A percentile compares a stretch with the other conserved stretches of the same genome.
These are phyloP conservation scores for Senna siamea DNA, from an alignment of 306 rosid species.

Conservation along the genomic window DNA sequence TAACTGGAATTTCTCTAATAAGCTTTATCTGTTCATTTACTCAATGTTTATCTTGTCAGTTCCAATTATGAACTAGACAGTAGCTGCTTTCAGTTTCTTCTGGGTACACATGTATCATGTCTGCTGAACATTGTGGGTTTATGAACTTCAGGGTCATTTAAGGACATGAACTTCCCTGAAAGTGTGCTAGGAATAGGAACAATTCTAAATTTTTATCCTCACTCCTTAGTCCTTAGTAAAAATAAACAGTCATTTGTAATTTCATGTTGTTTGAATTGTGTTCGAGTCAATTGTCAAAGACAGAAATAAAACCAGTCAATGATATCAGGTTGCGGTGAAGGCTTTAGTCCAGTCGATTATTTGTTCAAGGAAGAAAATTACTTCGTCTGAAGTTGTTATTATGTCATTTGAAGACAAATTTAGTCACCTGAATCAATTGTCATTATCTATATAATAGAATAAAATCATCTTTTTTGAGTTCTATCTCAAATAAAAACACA, in stretches of 20 bases:
- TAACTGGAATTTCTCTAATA: conserved; percentile 23
- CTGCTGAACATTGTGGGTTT: not conserved
- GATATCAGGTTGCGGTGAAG: too few relatives aligned
- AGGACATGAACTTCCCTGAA: conserved; percentile 11
- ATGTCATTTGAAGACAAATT: not conserved
- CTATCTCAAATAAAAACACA: not conserved
- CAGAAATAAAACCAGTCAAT: not conserved
- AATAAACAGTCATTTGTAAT: conserved; percentile 19
- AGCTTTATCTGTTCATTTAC: conserved; percentile 7
- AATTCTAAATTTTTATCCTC: not conserved
- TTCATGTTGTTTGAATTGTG: conserved; percentile 12
- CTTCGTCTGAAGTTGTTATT: too few relatives aligned
- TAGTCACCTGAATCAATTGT: not conserved
- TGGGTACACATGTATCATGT: conserved; percentile 23
- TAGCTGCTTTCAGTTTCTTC: conserved; percentile 15
- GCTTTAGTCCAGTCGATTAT: too few relatives aligned
- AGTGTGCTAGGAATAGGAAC: conserved; percentile 4
- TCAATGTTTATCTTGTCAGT: conserved; percentile 18
- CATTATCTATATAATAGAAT: not conserved
- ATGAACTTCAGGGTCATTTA: conserved; percentile 27
- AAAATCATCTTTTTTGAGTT: not conserved
- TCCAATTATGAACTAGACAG: conserved; percentile 6
- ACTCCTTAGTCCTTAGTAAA: not conserved
- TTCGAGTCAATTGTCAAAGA: not conserved
- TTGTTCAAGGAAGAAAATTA: too few relatives aligned